Evolutionary conservation across 176 grass and related monocot genomes (phyloP), one percentile per base, ranked within the genome.

Genomic region (Raddia guianensis): DNA sequence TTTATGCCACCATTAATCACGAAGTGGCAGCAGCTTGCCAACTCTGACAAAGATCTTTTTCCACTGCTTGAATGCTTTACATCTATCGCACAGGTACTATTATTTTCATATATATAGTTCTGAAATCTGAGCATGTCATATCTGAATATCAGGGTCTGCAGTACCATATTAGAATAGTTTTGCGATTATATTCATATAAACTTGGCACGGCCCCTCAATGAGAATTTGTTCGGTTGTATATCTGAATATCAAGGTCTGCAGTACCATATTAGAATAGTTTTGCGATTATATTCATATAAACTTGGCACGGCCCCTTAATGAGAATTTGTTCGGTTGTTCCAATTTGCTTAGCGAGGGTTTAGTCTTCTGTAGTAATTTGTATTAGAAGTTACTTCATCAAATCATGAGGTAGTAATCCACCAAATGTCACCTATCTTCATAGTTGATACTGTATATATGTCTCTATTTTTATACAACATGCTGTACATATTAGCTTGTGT

Each of bases 21-120:
- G 27, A 27, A 27, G 27, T 27, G 27, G 27, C 27, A 27, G 27
- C 27, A 27, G 27, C 27, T 27, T 27, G 27, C 27, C 27, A 27
- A 27, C 27, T 27, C 27, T 27, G 27, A 27, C 27, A 27, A 27
- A 27, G 27, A 27, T 91, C 82, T 99, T 65, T 99, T 99, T 71
- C 89, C 96, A 37, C 86, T 99, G 37, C 93, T 99, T 9, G 96
- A 99, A 76, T 99, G 96, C 77, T 99, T 95, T 90, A 99, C 96
- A 73, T 99, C 96, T 67, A 91, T 99, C 5, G 88, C 93, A 46
- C 96, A 99, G 96, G 96, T 95, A 95, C 12, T 63, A 8, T 77
- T 69, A 62, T 84, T 66, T 84, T 81, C 49, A 59, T 72, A 5
- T 65, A 35, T 75, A 7, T 74, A 75, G 47, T 80, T 71, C 66